Conservation (phyloP, 2,329 filamentous ascomycete species). For the Colletotrichum cordylinicola region DNA sequence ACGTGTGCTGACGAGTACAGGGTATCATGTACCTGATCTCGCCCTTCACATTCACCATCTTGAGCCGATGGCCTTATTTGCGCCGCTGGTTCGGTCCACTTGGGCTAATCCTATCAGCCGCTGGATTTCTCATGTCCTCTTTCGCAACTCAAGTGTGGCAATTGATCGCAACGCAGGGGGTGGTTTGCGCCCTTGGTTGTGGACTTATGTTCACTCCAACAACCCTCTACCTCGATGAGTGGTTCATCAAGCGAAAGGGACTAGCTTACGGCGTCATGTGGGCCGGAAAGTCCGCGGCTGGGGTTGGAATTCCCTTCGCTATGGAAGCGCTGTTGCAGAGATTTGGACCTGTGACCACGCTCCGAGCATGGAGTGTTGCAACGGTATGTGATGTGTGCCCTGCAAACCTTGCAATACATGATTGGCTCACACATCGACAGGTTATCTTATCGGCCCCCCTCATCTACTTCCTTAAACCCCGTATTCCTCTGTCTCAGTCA, state of each 20-base stretch:
- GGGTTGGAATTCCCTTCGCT: background rate
- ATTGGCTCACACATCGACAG: background rate
- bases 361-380: background rate
- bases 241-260: background rate
- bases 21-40: background rate
- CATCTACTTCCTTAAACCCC: background rate
- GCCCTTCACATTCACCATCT: background rate
- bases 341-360: fast-evolving
- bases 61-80: background rate
- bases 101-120: fast-evolving
- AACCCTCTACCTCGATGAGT: background rate
- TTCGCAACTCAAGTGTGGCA: background rate
- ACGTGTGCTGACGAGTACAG: background rate
- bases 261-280: background rate
- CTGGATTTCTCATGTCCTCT: fast-evolving
- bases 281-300: background rate
- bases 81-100: fast-evolving
- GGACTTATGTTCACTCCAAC: background rate
- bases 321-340: background rate
- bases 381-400: background rate
- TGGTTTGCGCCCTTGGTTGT: background rate
- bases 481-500: background rate
- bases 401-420: background rate
- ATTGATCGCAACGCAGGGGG: background rate
- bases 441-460: fast-evolving